Conservation (phyloP, 176 grass and related monocot genomes). For the Puya raimondii region DNA sequence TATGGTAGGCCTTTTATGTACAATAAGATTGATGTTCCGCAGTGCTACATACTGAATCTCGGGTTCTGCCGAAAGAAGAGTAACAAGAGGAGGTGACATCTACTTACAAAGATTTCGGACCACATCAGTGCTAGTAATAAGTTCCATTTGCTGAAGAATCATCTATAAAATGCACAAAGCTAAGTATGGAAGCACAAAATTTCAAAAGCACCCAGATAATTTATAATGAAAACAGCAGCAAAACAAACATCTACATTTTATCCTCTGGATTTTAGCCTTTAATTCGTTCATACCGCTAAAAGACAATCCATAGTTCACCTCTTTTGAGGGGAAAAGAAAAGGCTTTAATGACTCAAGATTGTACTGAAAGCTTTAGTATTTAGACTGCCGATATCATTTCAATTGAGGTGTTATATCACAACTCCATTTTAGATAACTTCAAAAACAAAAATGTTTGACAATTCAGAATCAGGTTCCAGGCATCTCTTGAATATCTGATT, state of each 20-base stretch:
- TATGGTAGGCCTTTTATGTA: slow-evolving; percentile 97
- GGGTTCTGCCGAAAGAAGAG: slow-evolving; percentile 90
- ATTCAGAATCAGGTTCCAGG: not conserved
- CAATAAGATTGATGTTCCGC: slow-evolving; percentile 96
- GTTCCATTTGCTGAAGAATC: slow-evolving; percentile 98
- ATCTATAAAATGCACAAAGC: slow-evolving; percentile 36
- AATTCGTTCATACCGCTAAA: not conserved
- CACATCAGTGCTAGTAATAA: slow-evolving; percentile 91
- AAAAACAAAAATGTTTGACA: not conserved
- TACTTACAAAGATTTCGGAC: slow-evolving; percentile 98
- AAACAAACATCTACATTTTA: not conserved
- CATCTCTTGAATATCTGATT: not conserved
- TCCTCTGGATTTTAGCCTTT: not conserved
- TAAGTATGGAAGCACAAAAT: not conserved
- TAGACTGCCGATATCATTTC: too few relatives aligned
- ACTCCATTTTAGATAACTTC: not conserved
- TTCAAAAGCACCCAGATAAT: too few relatives aligned
- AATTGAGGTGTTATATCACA: not conserved
- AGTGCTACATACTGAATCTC: slow-evolving; percentile 96
- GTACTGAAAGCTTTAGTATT: too few relatives aligned
- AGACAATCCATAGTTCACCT: not conserved
- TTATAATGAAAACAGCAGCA: too few relatives aligned
- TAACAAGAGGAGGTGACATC: slow-evolving; percentile 96
- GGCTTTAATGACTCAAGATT: not conserved
- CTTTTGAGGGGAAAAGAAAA: not conserved